Base-by-base conservation (phyloP, 1,139 yeast genomes). In the Zygosaccharomyces sapae region DNA sequence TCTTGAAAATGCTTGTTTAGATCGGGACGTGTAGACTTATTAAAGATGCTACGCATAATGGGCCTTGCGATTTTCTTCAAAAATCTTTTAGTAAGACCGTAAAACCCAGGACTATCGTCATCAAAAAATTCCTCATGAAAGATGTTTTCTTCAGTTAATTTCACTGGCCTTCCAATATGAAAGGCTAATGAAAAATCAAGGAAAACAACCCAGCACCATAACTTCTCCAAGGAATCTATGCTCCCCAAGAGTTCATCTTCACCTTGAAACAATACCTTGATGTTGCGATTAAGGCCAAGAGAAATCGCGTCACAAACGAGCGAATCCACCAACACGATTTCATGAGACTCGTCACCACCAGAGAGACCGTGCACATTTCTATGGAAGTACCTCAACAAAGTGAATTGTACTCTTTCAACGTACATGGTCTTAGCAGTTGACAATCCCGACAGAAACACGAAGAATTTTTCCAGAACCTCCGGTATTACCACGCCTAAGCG, bases 271-370 rank as follows among this genome's bases (percentile, higher is more conserved):
- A 62, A 22, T 3, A 38, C 33, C 8, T 55, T 55, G 10, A 67
- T 58, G 43, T 67, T 55, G 12, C 56, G 51, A 41, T 68, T 59
- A 12, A 70, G 49, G 1, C 71, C 71, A 47, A 69, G 44, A 0
- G 57, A 41, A 4, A 61, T 34, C 0, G 67, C 62, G 49, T 63
- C 58, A 16, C 51, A 49, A 3, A 61, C 47, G 16, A 68, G 55
- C 1, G 50, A 35, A 27, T 55, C 57, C 7, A 58, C 49, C 1
- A 63, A 25, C 6, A 45, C 44, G 5, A 55, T 43, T 5, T 55
- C 13, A 47, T 64, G 57, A 0, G 66, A 45, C 22, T 58, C 57
- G 40, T 66, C 71, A 25, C 62, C 63, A 29, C 61, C 66, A 3
- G 55, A 35, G 4, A 57, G 56, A 9, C 55, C 48, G 35, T 55